A percentile compares a stretch with the other conserved stretches of the same genome.
phyloP scores from a whole-genome alignment of 495 filamentous ascomycete genomes.

The Tuber aestivum region DNA sequence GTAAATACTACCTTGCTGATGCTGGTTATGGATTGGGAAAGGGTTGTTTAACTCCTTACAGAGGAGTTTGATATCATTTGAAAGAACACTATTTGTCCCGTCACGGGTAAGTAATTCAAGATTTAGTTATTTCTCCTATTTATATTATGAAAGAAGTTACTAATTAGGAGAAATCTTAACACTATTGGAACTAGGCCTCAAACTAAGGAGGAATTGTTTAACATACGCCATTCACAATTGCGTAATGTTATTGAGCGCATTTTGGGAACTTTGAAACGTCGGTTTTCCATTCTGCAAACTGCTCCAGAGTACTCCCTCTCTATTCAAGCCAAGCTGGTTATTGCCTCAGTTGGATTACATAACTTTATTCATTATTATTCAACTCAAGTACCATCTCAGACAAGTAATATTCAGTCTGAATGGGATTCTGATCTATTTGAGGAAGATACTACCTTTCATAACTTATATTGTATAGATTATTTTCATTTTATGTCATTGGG shows the following conservation, averaged over 20 bases:
- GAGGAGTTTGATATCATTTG: neutral
- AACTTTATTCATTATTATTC: neutral
- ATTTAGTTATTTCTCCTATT: no score
- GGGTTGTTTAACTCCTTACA: neutral
- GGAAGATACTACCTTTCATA: no score
- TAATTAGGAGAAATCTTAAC: no score
- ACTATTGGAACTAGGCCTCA: no score
- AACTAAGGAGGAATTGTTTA: neutral
- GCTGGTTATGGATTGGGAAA: neutral
- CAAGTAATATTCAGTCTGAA: no score
- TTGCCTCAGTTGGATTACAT: neutral
- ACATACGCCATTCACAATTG: neutral
- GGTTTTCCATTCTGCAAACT: neutral
- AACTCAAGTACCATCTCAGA: neutral
- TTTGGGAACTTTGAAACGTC: neutral
- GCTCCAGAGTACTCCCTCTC: neutral
- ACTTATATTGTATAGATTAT: no score
- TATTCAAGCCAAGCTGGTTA: neutral
- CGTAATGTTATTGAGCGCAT: neutral
- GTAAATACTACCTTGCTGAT: neutral
- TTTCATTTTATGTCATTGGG: no score
- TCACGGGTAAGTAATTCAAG: neutral
- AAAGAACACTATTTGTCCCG: neutral
- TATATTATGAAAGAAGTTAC: no score
- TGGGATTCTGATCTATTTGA: no score